Evolutionary conservation across 129 eudicot species (phyloP).

Genomic region (Helianthus tuberosus): DNA sequence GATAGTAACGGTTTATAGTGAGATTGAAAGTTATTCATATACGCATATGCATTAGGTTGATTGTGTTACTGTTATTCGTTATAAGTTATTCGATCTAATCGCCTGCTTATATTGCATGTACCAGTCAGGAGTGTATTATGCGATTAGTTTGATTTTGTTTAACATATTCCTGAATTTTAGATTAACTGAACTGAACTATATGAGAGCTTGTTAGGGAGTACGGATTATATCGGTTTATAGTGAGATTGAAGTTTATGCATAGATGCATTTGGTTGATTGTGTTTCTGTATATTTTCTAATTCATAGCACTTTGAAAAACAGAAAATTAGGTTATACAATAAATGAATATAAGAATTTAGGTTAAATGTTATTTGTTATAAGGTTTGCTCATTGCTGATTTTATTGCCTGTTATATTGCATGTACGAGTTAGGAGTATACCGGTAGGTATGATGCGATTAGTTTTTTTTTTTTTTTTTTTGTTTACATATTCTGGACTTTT

Average conservation of each 20-base stretch:
- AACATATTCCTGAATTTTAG: background rate
- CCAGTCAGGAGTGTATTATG: constrained; percentile 44
- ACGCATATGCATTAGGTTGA: too few relatives aligned
- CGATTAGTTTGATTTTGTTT: background rate
- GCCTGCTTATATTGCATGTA: too few relatives aligned
- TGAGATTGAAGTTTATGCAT: background rate
- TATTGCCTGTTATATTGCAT: background rate
- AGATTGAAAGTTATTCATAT: too few relatives aligned
- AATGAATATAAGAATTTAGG: background rate
- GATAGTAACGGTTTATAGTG: too few relatives aligned
- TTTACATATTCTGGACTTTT: too few relatives aligned
- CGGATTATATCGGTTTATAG: background rate
- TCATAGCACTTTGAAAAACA: background rate
- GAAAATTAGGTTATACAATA: background rate
- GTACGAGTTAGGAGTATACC: background rate
- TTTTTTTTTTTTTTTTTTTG: too few relatives aligned
- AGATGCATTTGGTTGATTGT: background rate
- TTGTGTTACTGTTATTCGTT: too few relatives aligned
- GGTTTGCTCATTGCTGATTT: background rate
- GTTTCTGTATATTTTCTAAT: too few relatives aligned
- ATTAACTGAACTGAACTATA: constrained; percentile 4
- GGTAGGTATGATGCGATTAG: too few relatives aligned
- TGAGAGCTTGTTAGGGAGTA: background rate
- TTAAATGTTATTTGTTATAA: background rate
- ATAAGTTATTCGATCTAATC: too few relatives aligned